These are phyloP conservation scores for Beta vulgaris DNA, from an alignment of 148 eudicot genomes.

Conservation along the genomic window DNA sequence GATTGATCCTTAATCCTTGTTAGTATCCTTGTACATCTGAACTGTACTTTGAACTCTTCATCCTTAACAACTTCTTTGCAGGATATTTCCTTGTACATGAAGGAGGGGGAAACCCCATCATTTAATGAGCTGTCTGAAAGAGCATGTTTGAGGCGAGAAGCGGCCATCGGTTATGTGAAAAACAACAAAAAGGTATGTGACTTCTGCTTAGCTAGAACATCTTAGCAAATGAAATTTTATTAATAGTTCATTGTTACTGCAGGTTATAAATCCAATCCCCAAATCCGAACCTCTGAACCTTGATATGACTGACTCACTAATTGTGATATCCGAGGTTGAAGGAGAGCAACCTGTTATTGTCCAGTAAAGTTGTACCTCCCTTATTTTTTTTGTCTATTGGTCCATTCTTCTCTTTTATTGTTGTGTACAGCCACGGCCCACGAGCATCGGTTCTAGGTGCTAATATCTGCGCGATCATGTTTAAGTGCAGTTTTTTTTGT, in stretches of 20 bases:
- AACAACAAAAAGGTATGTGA: conserved; percentile 61
- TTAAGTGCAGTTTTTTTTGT: background rate
- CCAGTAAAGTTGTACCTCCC: conserved; percentile 10
- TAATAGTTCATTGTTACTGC: conserved; percentile 22
- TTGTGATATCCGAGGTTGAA: conserved; percentile 95
- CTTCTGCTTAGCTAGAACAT: background rate
- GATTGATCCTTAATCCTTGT: background rate
- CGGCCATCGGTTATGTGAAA: conserved; percentile 82
- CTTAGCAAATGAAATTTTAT: background rate
- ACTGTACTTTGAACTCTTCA: background rate
- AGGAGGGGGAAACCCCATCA: conserved; percentile 70
- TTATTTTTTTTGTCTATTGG: background rate
- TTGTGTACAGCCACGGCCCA: background rate
- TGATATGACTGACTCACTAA: conserved; percentile 59
- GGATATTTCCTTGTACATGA: conserved; percentile 82
- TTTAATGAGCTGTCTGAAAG: conserved; percentile 81
- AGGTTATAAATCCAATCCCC: conserved; percentile 80
- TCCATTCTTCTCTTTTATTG: background rate
- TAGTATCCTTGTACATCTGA: background rate
- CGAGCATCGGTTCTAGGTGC: background rate
- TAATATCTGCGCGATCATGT: background rate
- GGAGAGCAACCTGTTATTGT: conserved; percentile 69
- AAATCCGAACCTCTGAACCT: conserved; percentile 75
- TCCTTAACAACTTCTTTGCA: conserved; percentile 25
- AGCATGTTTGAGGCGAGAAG: conserved; percentile 80